These are phyloP conservation scores for Tinospora cordifolia DNA, from an alignment of 164 flowering plant genomes.

Conservation along the genomic window DNA sequence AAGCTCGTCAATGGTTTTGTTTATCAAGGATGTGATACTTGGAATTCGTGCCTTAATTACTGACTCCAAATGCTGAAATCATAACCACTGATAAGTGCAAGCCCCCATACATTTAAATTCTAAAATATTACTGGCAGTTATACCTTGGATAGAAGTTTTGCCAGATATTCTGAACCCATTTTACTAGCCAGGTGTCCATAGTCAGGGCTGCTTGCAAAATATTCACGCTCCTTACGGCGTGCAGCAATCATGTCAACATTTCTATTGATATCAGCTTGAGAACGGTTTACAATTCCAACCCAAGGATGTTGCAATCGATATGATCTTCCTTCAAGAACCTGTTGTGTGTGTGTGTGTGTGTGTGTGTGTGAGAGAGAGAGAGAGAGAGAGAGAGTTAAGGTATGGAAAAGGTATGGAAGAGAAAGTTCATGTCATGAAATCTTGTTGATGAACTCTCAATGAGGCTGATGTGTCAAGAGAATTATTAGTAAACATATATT, in stretches of 20 bases:
- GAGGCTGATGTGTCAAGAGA: not conserved
- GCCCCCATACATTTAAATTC: not conserved
- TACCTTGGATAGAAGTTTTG: slow-evolving; percentile 72
- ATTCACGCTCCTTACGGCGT: slow-evolving; percentile 63
- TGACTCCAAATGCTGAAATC: slow-evolving; percentile 63
- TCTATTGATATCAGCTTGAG: slow-evolving; percentile 80
- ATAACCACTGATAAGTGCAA: not conserved
- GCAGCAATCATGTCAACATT: slow-evolving; percentile 77
- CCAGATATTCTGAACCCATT: slow-evolving; percentile 87
- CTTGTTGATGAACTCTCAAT: not conserved
- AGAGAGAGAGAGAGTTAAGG: no score
- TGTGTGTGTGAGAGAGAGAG: no score
- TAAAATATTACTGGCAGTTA: not conserved
- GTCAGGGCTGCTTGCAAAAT: slow-evolving; percentile 68
- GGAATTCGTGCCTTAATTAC: slow-evolving; percentile 60
- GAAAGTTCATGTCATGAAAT: not conserved
- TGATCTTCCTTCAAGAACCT: slow-evolving; percentile 82
- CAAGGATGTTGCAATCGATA: slow-evolving; percentile 79
- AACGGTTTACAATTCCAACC: slow-evolving; percentile 85
- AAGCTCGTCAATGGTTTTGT: slow-evolving; percentile 59
- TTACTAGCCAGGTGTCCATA: slow-evolving; percentile 62
- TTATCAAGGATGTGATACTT: slow-evolving; percentile 48
- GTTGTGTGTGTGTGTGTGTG: slow-evolving; percentile 1
- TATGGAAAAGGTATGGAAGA: no score
- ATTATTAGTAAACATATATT: not conserved